Evolutionary conservation across 495 filamentous ascomycete genomes (phyloP).

Genomic region (Jackrogersella minutella): DNA sequence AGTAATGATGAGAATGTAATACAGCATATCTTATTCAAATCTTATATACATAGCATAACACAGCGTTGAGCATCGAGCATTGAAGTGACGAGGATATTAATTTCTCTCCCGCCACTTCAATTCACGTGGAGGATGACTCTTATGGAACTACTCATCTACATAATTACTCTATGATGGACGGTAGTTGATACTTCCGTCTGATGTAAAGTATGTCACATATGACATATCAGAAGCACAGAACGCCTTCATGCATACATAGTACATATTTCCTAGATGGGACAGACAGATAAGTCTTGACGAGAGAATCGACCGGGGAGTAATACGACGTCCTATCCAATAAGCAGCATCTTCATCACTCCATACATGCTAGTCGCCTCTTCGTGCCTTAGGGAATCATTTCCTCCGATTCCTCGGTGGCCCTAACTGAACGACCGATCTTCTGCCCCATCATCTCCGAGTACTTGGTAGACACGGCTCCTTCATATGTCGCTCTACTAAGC

Average conservation of each 20-base stretch:
- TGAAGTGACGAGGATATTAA: not conserved
- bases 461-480: not conserved
- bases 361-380: no score
- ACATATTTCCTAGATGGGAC: not conserved
- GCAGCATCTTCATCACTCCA: not conserved
- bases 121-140: not conserved
- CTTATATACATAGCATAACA: not conserved
- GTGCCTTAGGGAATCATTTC: not conserved
- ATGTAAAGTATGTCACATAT: not conserved
- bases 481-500: not conserved
- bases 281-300: not conserved
- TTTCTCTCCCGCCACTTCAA: not conserved
- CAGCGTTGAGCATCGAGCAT: not conserved
- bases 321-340: constrained; percentile 6
- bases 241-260: not conserved
- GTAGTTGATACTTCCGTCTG: not conserved
- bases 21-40: constrained; percentile 5
- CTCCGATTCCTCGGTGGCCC: not conserved
- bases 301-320: not conserved
- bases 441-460: not conserved
- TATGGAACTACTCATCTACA: not conserved
- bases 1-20: not conserved
- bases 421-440: not conserved
- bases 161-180: not conserved
- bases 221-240: not conserved